A percentile compares a stretch with the other conserved stretches of the same genome.
Evolutionary conservation across 495 filamentous ascomycete species (phyloP).

Genomic region (Penicillium malachiteum): DNA sequence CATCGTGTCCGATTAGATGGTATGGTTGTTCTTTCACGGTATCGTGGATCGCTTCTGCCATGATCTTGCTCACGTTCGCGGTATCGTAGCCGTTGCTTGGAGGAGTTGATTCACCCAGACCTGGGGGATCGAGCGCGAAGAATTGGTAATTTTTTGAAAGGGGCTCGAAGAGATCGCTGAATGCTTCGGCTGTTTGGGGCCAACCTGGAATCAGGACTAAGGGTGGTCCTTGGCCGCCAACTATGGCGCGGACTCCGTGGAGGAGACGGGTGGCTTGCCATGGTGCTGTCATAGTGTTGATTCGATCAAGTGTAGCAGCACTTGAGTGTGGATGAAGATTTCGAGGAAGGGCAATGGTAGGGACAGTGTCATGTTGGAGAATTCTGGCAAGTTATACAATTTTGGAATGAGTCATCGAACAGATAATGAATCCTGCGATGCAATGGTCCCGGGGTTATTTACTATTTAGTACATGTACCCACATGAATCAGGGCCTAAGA

Average conservation of each 20-base stretch:
- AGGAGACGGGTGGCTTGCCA: conserved; percentile 26
- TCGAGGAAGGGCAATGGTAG: too few species aligned
- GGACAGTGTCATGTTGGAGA: too few species aligned
- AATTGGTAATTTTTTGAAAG: conserved; percentile 25
- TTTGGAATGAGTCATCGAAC: too few species aligned
- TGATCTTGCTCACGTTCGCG: conserved; percentile 20
- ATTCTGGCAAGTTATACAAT: too few species aligned
- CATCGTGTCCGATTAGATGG: conserved; percentile 28
- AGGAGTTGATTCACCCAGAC: conserved; percentile 21
- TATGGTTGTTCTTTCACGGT: conserved; percentile 14
- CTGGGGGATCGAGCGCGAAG: conserved; percentile 25
- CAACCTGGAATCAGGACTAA: conserved; percentile 26
- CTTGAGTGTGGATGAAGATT: too few species aligned
- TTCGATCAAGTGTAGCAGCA: background rate
- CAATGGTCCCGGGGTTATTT: too few species aligned
- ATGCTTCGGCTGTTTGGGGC: conserved; percentile 30
- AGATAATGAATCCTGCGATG: too few species aligned
- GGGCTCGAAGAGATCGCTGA: conserved; percentile 21
- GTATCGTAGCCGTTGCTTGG: conserved; percentile 21
- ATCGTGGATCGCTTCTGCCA: conserved; percentile 24
- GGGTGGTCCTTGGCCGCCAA: conserved; percentile 24
- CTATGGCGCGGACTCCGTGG: conserved; percentile 25
- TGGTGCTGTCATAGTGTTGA: conserved; percentile 16
- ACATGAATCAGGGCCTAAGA: too few species aligned
- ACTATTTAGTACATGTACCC: too few species aligned